Evolutionary conservation across 345 rosid species (phyloP).

Genomic region (Salix udensis): DNA sequence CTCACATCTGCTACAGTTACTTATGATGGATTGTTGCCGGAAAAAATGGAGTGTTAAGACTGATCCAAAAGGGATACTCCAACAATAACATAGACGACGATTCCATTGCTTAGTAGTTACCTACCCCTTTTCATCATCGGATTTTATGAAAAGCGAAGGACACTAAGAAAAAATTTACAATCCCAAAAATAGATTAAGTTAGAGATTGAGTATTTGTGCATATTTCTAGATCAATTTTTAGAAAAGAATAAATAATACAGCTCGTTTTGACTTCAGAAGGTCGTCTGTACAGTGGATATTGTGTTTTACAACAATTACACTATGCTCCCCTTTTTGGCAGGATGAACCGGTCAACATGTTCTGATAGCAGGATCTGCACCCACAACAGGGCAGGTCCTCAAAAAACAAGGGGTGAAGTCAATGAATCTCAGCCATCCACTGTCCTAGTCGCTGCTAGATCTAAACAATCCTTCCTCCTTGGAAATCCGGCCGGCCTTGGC

Average conservation of each 20-base stretch:
- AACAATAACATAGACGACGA: no score
- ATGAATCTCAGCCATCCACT: neutral
- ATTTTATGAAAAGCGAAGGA: no score
- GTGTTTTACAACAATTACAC: neutral
- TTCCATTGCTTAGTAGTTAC: no score
- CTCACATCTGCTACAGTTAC: no score
- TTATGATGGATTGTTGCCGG: no score
- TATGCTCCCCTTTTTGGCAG: neutral
- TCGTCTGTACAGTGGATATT: neutral
- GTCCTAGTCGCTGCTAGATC: neutral
- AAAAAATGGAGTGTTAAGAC: no score
- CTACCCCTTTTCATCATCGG: no score
- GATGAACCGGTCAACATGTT: neutral
- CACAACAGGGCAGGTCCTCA: neutral
- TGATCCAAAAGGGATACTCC: no score
- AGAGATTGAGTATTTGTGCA: neutral
- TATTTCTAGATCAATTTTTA: neutral
- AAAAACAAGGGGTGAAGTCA: neutral
- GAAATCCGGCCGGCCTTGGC: no score
- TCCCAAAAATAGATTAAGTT: neutral
- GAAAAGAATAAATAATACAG: conserved; percentile 6
- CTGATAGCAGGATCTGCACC: neutral
- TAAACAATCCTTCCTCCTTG: neutral
- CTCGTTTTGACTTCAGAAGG: neutral
- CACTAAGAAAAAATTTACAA: neutral